These are phyloP conservation scores for Graphiopsis chlorocephala DNA, from an alignment of 2,329 filamentous ascomycete genomes.

Conservation along the genomic window DNA sequence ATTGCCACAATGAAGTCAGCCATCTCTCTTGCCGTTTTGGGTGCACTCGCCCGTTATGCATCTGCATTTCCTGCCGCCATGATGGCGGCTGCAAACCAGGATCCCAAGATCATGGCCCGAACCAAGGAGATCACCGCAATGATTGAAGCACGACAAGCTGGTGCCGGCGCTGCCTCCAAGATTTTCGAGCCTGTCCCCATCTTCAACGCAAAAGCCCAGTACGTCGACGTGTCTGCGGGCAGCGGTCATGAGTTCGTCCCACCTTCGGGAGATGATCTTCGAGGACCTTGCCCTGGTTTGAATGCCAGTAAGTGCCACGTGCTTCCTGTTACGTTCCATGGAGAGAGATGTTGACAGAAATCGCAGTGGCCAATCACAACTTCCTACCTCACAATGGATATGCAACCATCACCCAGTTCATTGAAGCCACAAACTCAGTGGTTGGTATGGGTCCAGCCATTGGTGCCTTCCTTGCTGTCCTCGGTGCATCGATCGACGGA, in stretches of 20 bases:
- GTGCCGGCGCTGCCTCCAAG: slow-evolving; percentile 22
- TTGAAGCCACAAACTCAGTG: slow-evolving; percentile 27
- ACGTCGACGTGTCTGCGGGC: slow-evolving; percentile 27
- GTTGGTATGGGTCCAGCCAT: slow-evolving; percentile 36
- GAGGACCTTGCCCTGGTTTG: slow-evolving; percentile 35
- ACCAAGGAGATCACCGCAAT: slow-evolving; percentile 3
- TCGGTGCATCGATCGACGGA: slow-evolving; percentile 33
- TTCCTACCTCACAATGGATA: slow-evolving; percentile 34
- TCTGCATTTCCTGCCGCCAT: slow-evolving; percentile 16
- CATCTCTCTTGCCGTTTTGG: background rate
- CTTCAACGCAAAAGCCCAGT: slow-evolving; percentile 32
- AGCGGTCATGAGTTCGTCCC: slow-evolving; percentile 29
- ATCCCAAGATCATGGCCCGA: slow-evolving; percentile 16
- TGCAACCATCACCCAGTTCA: slow-evolving; percentile 23
- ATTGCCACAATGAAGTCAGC: background rate
- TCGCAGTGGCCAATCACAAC: slow-evolving; percentile 9
- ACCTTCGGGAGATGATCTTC: slow-evolving; percentile 27
- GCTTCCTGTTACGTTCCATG: slow-evolving; percentile 17
- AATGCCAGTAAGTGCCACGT: slow-evolving; percentile 22
- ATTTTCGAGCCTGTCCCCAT: slow-evolving; percentile 24
- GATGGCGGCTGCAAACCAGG: slow-evolving; percentile 8
- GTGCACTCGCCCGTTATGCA: slow-evolving; percentile 4
- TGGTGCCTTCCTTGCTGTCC: slow-evolving; percentile 31
- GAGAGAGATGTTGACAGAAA: background rate
- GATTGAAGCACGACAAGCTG: slow-evolving; percentile 19